phyloP scores from a whole-genome alignment of 192 early-diverging fungal genomes.

The Umbelopsis ramanniana region DNA sequence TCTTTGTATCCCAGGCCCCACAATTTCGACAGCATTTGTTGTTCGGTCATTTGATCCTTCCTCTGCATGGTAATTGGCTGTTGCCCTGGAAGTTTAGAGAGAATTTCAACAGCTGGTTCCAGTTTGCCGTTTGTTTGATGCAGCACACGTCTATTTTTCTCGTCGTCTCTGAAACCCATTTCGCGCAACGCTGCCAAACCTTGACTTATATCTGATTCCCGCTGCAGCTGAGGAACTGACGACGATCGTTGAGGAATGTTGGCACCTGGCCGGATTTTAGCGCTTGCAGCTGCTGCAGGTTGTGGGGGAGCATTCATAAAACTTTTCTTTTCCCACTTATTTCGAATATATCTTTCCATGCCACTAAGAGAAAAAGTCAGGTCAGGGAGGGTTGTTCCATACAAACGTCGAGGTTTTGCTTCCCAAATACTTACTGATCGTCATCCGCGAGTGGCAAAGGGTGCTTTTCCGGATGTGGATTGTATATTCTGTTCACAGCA shows the following conservation, averaged over 20 bases:
- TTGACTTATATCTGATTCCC: conserved; percentile 27
- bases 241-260: conserved; percentile 31
- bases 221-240: conserved; percentile 25
- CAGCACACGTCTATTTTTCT: conserved; percentile 69
- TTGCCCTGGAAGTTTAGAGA: conserved; percentile 52
- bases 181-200: conserved; percentile 46
- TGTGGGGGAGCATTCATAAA: conserved; percentile 52
- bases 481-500: conserved; percentile 71
- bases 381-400: not conserved
- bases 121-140: conserved; percentile 73
- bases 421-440: conserved; percentile 46
- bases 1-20: conserved; percentile 80
- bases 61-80: not conserved
- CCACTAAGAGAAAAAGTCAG: conserved; percentile 52
- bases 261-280: not conserved
- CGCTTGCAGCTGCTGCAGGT: not conserved
- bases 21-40: conserved; percentile 65
- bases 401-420: too few relatives aligned
- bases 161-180: conserved; percentile 87
- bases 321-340: conserved; percentile 86
- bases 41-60: conserved; percentile 31
- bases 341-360: conserved; percentile 86
- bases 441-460: conserved; percentile 65
- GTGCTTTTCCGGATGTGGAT: conserved; percentile 70
- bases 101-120: conserved; percentile 71